phyloP scores from a whole-genome alignment of 1,284 basidiomycete species.

The Ceratobasidium sp. region DNA sequence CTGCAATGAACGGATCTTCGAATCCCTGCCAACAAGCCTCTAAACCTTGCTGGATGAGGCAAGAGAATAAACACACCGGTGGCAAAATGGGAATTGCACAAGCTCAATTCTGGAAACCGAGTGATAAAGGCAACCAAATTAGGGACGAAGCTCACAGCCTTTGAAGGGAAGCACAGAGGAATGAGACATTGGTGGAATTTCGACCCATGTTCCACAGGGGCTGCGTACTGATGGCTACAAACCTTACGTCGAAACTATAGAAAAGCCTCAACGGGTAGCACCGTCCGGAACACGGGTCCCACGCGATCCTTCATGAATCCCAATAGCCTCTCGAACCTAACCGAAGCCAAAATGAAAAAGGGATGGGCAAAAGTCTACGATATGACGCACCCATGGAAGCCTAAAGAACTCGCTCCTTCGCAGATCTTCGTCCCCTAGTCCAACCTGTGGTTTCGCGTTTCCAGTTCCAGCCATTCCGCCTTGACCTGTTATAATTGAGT shows the following conservation, averaged over 20 bases:
- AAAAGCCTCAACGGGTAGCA: neutral
- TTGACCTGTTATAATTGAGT: conserved; percentile 11
- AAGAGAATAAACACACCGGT: neutral
- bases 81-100: neutral
- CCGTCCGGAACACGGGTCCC: conserved; percentile 54
- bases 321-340: conserved; percentile 72
- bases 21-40: neutral
- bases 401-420: conserved; percentile 90
- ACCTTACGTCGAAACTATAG: no score
- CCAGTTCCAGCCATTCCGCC: conserved; percentile 61
- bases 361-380: no score
- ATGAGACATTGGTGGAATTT: no score
- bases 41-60: no score
- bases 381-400: conserved; percentile 77
- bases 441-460: conserved; percentile 62
- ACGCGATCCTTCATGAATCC: conserved; percentile 69
- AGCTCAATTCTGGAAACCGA: neutral
- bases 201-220: no score
- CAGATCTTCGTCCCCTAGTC: conserved; percentile 78
- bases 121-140: neutral
- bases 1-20: no score
- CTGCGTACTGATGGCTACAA: no score
- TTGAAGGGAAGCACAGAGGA: neutral
- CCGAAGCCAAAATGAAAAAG: no score
- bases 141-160: neutral